Conservation (phyloP, 306 rosid genomes). For the Adenanthera pavonina region DNA sequence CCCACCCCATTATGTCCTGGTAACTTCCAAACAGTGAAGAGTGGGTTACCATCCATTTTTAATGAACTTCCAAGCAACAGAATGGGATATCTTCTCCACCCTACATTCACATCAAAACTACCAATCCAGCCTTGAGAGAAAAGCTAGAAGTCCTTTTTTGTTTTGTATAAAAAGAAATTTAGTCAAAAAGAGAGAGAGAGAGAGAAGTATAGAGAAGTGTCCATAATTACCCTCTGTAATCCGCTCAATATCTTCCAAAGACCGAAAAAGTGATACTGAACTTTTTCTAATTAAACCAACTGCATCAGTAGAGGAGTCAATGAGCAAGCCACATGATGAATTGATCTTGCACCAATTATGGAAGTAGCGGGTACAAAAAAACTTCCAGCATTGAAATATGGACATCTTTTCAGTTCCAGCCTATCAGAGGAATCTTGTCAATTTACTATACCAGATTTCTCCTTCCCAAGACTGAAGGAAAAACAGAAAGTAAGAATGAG, state of each 20-base stretch:
- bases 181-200: background rate
- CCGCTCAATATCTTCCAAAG: slow-evolving; percentile 82
- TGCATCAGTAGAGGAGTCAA: slow-evolving; percentile 62
- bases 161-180: slow-evolving; percentile 28
- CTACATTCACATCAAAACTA: background rate
- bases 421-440: slow-evolving; percentile 53
- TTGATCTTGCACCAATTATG: slow-evolving; percentile 91
- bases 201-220: background rate
- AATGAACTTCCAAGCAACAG: background rate
- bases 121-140: background rate
- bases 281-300: slow-evolving; percentile 81
- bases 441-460: slow-evolving; percentile 6
- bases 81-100: background rate
- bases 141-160: slow-evolving; percentile 3
- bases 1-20: background rate
- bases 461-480: slow-evolving; percentile 18
- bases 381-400: slow-evolving; percentile 77
- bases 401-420: slow-evolving; percentile 69
- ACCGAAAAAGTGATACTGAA: slow-evolving; percentile 80
- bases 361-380: slow-evolving; percentile 68
- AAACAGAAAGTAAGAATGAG: slow-evolving; percentile 8
- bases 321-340: slow-evolving; percentile 67
- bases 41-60: background rate
- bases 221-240: slow-evolving; percentile 67
- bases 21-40: background rate